Evolutionary conservation across 306 rosid genomes (phyloP), one percentile per base, ranked within the genome.

Genomic region (Cicer cuneatum): DNA sequence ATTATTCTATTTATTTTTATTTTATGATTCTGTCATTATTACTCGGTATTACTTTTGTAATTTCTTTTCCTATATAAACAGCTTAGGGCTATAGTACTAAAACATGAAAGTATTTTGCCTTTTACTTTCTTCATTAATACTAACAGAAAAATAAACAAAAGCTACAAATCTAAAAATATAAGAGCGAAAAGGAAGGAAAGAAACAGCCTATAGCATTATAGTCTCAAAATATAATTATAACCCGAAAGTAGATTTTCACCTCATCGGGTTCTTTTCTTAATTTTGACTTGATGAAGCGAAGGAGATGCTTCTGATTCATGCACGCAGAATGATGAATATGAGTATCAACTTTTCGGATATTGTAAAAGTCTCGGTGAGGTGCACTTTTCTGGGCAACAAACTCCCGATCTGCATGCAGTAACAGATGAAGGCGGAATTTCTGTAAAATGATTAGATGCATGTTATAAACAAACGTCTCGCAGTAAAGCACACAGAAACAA

Each of bases 261-360:
- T 92, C 97, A 81, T 89, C 96, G 10, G 93, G 89, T 86, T 92
- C 97, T 82, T 86, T 86, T 74, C 65, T 85, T 53, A 92, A 77
- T 78, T 92, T 92, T 69, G 93, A 88, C 89, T 92, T 92, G 69
- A 92, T 92, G 64, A 92, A 92, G 61, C 88, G 87, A n/a, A 92
- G 83, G 56, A 92, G 96, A 85, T 92, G 97, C 80, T 89, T 92
- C 87, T 92, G 97, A 85, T 92, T 89, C 97, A 92, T 92, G 87
- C 97, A 92, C 48, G 97, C 97, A 71, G 97, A 92, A 83, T 92
- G 97, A 78, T 92, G 97, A 71, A 92, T 87, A 81, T 92, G 97
- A 8, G 93, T 92, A 83, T 92, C 96, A 56, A 92, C 96, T 84
- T 92, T 92, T 61, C 98, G 82, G 73, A 88, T 77, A 57, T 92